Evolutionary conservation across 805 yeast species (phyloP).

Genomic region (Starmerella sirachaensis): DNA sequence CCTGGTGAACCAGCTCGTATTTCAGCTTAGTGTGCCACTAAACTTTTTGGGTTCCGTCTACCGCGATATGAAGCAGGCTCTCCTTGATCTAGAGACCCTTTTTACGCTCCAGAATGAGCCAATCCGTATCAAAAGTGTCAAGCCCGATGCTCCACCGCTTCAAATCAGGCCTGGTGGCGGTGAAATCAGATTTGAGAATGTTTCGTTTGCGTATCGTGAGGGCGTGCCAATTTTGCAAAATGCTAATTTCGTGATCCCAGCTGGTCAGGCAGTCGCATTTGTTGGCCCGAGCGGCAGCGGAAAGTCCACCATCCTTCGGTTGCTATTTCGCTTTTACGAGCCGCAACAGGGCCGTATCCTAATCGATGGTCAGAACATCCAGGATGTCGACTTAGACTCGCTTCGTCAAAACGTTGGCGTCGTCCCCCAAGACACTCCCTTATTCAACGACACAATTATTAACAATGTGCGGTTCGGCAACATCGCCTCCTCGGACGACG

Average conservation of each 20-base stretch:
- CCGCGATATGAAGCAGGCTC: slow-evolving; percentile 82
- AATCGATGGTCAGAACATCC: slow-evolving; percentile 81
- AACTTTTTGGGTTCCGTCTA: slow-evolving; percentile 93
- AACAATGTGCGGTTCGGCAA: slow-evolving; percentile 85
- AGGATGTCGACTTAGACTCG: slow-evolving; percentile 60
- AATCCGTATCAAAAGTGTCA: slow-evolving; percentile 50
- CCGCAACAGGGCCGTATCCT: slow-evolving; percentile 62
- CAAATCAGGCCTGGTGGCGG: slow-evolving; percentile 44
- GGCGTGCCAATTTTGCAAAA: slow-evolving; percentile 74
- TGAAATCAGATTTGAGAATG: slow-evolving; percentile 79
- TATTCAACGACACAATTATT: slow-evolving; percentile 78
- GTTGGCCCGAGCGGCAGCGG: slow-evolving; percentile 98
- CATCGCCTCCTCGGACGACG: slow-evolving; percentile 57
- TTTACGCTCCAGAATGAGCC: slow-evolving; percentile 73
- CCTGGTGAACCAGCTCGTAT: slow-evolving; percentile 85
- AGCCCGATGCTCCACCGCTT: slow-evolving; percentile 48
- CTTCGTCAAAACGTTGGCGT: slow-evolving; percentile 70
- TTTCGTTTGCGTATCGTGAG: slow-evolving; percentile 82
- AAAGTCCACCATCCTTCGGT: slow-evolving; percentile 73
- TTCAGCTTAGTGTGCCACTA: slow-evolving; percentile 88
- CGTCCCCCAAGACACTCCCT: slow-evolving; percentile 95
- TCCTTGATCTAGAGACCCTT: slow-evolving; percentile 90
- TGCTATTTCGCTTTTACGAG: slow-evolving; percentile 85
- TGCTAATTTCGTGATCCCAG: slow-evolving; percentile 75
- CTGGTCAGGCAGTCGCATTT: slow-evolving; percentile 82